Percentiles rank a stretch among this genome's conserved stretches.
These are phyloP conservation scores for Danielozyma ontarioensis DNA, from an alignment of 805 yeast genomes.

Conservation along the genomic window DNA sequence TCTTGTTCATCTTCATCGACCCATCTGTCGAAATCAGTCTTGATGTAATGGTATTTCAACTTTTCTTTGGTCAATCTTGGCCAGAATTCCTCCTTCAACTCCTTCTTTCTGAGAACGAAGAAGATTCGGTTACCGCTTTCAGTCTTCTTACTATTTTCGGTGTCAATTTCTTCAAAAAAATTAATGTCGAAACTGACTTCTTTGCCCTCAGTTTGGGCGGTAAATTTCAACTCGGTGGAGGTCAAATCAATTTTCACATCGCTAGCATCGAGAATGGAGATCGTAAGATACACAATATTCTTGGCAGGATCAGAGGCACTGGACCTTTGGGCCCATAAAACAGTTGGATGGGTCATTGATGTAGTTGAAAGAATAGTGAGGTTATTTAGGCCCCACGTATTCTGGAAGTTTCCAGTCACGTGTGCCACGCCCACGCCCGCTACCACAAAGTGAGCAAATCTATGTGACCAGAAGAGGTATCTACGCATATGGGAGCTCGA, in stretches of 20 bases:
- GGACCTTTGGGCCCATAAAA: slow-evolving; percentile 97
- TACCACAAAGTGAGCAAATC: too few relatives aligned
- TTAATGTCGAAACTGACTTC: slow-evolving; percentile 57
- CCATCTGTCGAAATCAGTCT: slow-evolving; percentile 97
- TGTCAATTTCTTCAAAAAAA: slow-evolving; percentile 70
- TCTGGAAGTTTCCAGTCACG: too few relatives aligned
- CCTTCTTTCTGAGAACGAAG: slow-evolving; percentile 67
- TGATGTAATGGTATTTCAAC: slow-evolving; percentile 69
- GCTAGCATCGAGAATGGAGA: slow-evolving; percentile 66
- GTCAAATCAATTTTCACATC: slow-evolving; percentile 60
- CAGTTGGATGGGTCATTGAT: slow-evolving; percentile 39
- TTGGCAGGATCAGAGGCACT: slow-evolving; percentile 64
- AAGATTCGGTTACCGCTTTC: slow-evolving; percentile 54
- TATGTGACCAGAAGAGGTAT: too few relatives aligned
- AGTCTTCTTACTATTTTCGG: slow-evolving; percentile 55
- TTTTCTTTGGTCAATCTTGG: slow-evolving; percentile 91
- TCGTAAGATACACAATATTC: slow-evolving; percentile 71
- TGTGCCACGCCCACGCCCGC: too few relatives aligned
- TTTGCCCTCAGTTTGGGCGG: slow-evolving; percentile 37
- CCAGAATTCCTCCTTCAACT: slow-evolving; percentile 76
- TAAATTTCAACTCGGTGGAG: slow-evolving; percentile 46
- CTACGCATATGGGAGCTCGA: too few relatives aligned
- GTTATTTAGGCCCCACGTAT: too few relatives aligned
- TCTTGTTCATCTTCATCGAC: slow-evolving; percentile 98
- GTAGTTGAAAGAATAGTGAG: background rate